A percentile compares a stretch with the other conserved stretches of the same genome.
Conservation (phyloP, 306 rosid species). For the Elaeagnus macrophylla region DNA sequence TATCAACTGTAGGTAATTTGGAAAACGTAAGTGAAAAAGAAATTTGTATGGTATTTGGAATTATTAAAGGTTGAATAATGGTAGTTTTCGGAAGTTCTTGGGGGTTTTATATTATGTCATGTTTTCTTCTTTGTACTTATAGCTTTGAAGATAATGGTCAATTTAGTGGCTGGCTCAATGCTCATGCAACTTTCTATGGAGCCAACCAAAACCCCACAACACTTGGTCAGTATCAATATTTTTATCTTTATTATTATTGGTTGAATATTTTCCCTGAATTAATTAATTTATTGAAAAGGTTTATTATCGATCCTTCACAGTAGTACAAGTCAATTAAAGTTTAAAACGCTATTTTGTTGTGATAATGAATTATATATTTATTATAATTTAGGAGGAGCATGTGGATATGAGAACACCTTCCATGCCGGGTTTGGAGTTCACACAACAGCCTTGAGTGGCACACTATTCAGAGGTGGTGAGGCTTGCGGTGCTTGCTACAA, state of each 20-base stretch:
- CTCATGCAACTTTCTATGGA: conserved; percentile 88
- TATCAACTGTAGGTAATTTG: background rate
- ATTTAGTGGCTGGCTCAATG: conserved; percentile 53
- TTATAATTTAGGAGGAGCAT: conserved; percentile 58
- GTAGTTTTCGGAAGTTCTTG: conserved; percentile 17
- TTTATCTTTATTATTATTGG: background rate
- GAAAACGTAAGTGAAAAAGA: background rate
- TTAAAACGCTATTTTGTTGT: background rate
- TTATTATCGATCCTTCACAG: background rate
- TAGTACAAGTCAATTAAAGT: background rate
- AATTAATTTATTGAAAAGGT: too few species aligned
- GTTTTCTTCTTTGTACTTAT: conserved; percentile 21
- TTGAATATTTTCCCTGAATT: too few species aligned
- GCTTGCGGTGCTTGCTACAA: conserved; percentile 82
- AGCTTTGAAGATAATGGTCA: conserved; percentile 19
- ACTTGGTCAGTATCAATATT: conserved; percentile 39
- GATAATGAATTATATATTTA: background rate
- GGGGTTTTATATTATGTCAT: conserved; percentile 20
- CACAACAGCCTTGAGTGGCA: conserved; percentile 66
- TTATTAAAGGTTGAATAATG: background rate
- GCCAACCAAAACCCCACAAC: conserved; percentile 52
- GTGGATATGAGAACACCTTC: conserved; percentile 63
- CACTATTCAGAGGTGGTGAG: conserved; percentile 57
- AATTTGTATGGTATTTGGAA: background rate
- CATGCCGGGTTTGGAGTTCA: conserved; percentile 76